A percentile compares a stretch with the other conserved stretches of the same genome.
These are phyloP conservation scores for Penicillium polonicum DNA, from an alignment of 2,329 filamentous ascomycete species.

Conservation along the genomic window DNA sequence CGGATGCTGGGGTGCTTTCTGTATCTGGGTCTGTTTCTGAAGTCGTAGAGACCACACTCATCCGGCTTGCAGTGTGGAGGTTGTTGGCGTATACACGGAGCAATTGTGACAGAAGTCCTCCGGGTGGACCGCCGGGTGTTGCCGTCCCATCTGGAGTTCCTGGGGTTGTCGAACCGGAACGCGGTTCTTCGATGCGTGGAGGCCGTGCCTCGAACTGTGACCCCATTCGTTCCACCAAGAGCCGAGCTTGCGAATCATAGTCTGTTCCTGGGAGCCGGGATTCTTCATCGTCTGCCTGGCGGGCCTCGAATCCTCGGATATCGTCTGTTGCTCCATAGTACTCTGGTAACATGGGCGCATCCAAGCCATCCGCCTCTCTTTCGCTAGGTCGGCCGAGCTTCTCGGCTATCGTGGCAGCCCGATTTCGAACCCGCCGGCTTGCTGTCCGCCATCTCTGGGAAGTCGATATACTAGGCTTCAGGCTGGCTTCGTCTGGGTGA, in stretches of 20 bases:
- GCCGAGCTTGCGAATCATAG: constrained; percentile 23
- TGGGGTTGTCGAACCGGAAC: constrained; percentile 19
- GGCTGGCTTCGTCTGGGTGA: constrained; percentile 6
- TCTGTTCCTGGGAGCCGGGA: constrained; percentile 6
- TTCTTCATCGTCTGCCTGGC: constrained; percentile 23
- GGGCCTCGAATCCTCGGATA: constrained; percentile 19
- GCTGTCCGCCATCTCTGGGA: constrained; percentile 22
- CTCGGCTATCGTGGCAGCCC: constrained; percentile 22
- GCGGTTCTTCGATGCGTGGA: constrained; percentile 8
- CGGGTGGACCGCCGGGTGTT: constrained; percentile 17
- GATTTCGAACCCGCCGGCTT: constrained; percentile 20
- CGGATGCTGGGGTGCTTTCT: constrained; percentile 17
- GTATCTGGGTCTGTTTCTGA: constrained; percentile 18
- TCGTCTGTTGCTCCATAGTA: constrained; percentile 27
- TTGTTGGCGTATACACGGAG: constrained; percentile 65
- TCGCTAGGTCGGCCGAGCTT: constrained; percentile 25
- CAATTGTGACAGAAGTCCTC: constrained; percentile 66
- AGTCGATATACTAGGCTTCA: constrained; percentile 7
- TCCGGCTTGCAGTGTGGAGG: constrained; percentile 30
- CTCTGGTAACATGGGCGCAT: constrained; percentile 21
- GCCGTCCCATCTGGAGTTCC: constrained; percentile 18
- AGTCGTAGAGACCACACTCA: constrained; percentile 20
- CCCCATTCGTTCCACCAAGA: constrained; percentile 22
- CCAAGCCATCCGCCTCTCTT: constrained; percentile 23
- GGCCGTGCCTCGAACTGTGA: constrained; percentile 1